phyloP scores from a whole-genome alignment of 2,329 filamentous ascomycete genomes.

The Exophiala aquamarina region DNA sequence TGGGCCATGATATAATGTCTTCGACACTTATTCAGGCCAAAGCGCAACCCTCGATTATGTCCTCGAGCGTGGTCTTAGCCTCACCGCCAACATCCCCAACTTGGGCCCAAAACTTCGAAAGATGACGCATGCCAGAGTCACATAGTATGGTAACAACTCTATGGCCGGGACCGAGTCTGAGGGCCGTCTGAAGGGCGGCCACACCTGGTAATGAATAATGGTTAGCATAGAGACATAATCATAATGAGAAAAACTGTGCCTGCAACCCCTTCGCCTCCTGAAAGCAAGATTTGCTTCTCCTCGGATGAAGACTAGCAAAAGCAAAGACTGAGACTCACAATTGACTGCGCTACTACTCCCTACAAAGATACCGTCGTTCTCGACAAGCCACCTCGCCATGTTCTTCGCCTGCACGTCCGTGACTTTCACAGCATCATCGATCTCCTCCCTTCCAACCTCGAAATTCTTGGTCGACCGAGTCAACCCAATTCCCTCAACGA shows the following conservation, averaged over 20 bases:
- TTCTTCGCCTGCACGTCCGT: conserved; percentile 82
- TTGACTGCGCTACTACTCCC: conserved; percentile 97
- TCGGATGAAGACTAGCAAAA: neutral
- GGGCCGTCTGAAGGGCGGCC: conserved; percentile 47
- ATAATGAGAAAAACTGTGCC: neutral
- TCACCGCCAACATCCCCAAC: conserved; percentile 48
- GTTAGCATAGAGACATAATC: conserved; percentile 2
- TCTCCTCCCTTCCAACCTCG: conserved; percentile 77
- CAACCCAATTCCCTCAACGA: conserved; percentile 94
- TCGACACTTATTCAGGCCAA: conserved; percentile 27
- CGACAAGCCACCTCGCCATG: conserved; percentile 96
- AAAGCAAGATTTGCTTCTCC: neutral
- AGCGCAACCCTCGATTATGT: conserved; percentile 43
- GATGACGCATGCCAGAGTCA: conserved; percentile 51
- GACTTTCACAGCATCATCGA: conserved; percentile 88
- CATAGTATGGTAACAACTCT: conserved; percentile 50
- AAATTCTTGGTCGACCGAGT: conserved; percentile 95
- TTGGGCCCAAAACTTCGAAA: conserved; percentile 53
- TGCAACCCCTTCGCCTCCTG: neutral
- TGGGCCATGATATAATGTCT: conserved; percentile 1
- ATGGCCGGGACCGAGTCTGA: conserved; percentile 49
- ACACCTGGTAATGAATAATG: conserved; percentile 37
- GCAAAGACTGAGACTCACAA: conserved; percentile 52
- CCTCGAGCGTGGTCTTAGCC: conserved; percentile 45
- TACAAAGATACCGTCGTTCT: conserved; percentile 91